Conservation (phyloP, 208 protist species). For the Porcisia hertigi region DNA sequence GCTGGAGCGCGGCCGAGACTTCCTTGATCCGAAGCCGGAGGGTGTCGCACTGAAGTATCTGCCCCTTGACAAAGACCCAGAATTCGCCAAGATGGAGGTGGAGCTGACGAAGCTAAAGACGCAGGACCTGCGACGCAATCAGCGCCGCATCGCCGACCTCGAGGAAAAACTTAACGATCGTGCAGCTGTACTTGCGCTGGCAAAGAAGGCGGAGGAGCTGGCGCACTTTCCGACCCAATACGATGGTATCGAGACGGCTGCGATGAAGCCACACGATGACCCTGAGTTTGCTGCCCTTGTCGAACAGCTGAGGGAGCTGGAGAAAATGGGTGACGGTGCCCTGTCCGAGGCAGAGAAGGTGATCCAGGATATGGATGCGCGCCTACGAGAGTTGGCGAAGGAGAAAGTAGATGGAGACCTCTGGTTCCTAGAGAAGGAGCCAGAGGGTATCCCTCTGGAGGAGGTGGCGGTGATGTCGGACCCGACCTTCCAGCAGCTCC, state of each 20-base stretch:
- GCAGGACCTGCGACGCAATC: slow-evolving; percentile 63
- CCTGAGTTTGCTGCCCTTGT: slow-evolving; percentile 57
- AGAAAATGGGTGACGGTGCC: slow-evolving; percentile 33
- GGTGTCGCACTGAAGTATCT: slow-evolving; percentile 68
- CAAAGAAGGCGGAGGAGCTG: slow-evolving; percentile 65
- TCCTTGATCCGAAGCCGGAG: slow-evolving; percentile 64
- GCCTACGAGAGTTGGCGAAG: slow-evolving; percentile 49
- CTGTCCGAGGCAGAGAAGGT: slow-evolving; percentile 37
- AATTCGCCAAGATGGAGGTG: slow-evolving; percentile 69
- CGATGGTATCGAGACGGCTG: slow-evolving; percentile 56
- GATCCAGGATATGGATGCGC: slow-evolving; percentile 43
- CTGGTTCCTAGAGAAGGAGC: slow-evolving; percentile 72
- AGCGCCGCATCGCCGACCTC: slow-evolving; percentile 58
- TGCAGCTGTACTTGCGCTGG: slow-evolving; percentile 57
- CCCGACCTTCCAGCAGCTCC: slow-evolving; percentile 41
- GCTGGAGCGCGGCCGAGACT: slow-evolving; percentile 70
- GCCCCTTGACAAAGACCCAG: slow-evolving; percentile 61
- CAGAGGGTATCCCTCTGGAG: slow-evolving; percentile 67
- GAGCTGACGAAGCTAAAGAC: slow-evolving; percentile 72
- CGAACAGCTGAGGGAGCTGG: slow-evolving; percentile 51
- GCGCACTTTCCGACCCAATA: slow-evolving; percentile 45
- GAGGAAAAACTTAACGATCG: slow-evolving; percentile 69
- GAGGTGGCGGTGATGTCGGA: slow-evolving; percentile 57
- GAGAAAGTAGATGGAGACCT: slow-evolving; percentile 69
- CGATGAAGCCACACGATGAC: slow-evolving; percentile 65